A percentile compares a stretch with the other conserved stretches of the same genome.
These are phyloP conservation scores for Pseudogymnoascus sp. DNA, from an alignment of 2,329 filamentous ascomycete species.

Conservation along the genomic window DNA sequence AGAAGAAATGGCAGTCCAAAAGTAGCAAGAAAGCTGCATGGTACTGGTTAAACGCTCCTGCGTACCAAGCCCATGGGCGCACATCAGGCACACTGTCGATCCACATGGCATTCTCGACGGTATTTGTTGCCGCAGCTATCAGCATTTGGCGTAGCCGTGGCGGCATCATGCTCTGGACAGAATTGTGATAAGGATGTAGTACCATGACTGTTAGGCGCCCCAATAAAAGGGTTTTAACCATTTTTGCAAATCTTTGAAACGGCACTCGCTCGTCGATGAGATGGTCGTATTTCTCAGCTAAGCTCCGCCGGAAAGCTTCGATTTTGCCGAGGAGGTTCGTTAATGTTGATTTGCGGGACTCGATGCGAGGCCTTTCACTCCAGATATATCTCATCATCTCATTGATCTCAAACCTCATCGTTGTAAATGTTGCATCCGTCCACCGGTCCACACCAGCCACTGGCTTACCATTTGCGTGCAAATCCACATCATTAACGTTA, in stretches of 20 bases:
- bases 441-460: slow-evolving; percentile 37
- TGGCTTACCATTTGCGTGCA: slow-evolving; percentile 40
- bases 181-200: slow-evolving; percentile 55
- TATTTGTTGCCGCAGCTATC: slow-evolving; percentile 48
- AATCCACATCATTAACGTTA: slow-evolving; percentile 59
- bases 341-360: slow-evolving; percentile 51
- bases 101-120: slow-evolving; percentile 45
- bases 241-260: slow-evolving; percentile 52
- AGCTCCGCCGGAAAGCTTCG: slow-evolving; percentile 56
- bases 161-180: slow-evolving; percentile 38
- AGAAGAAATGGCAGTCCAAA: slow-evolving; percentile 51
- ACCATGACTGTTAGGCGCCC: slow-evolving; percentile 58
- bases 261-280: slow-evolving; percentile 52
- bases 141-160: slow-evolving; percentile 56
- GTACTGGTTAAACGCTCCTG: slow-evolving; percentile 63
- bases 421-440: slow-evolving; percentile 58
- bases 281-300: slow-evolving; percentile 57
- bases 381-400: slow-evolving; percentile 65
- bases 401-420: slow-evolving; percentile 64
- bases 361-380: slow-evolving; percentile 58
- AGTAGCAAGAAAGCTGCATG: slow-evolving; percentile 62
- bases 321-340: slow-evolving; percentile 59
- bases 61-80: slow-evolving; percentile 59
- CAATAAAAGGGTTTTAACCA: slow-evolving; percentile 56
- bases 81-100: slow-evolving; percentile 46